Conservation (phyloP, 345 rosid species). For the Triadica sebifera region DNA sequence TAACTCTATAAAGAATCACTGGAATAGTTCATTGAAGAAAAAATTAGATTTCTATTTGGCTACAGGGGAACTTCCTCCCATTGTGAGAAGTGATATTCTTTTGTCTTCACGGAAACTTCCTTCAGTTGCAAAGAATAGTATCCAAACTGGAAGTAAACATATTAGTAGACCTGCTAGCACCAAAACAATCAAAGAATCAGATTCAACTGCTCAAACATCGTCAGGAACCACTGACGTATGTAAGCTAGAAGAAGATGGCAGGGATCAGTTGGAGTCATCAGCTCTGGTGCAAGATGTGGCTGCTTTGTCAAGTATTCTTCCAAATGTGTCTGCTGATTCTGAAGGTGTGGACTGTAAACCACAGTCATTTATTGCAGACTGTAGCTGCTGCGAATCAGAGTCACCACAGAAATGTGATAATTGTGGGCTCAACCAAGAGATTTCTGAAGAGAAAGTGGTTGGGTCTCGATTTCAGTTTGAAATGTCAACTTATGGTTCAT, state of each 20-base stretch:
- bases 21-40: constrained; percentile 98
- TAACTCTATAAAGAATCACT: constrained; percentile 92
- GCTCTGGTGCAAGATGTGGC: constrained; percentile 40
- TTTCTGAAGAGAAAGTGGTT: constrained; percentile 26
- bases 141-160: constrained; percentile 45
- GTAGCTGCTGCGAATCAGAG: constrained; percentile 38
- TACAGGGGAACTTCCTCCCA: constrained; percentile 71
- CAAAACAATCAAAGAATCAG: constrained; percentile 46
- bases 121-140: constrained; percentile 43
- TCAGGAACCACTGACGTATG: constrained; percentile 43
- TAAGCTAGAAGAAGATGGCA: constrained; percentile 49
- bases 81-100: constrained; percentile 38
- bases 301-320: constrained; percentile 40
- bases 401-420: constrained; percentile 35
- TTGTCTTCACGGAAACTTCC: constrained; percentile 62
- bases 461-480: constrained; percentile 30
- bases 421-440: constrained; percentile 25
- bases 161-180: constrained; percentile 19
- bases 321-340: constrained; percentile 49
- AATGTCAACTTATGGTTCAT: constrained; percentile 49
- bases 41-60: constrained; percentile 70
- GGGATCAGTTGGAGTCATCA: constrained; percentile 42
- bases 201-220: constrained; percentile 50
- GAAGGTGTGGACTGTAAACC: constrained; percentile 47
- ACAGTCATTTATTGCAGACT: constrained; percentile 27